Evolutionary conservation across 228 moss, liverwort and hornwort species (phyloP).

Genomic region (Sphagnum magellanicum): DNA sequence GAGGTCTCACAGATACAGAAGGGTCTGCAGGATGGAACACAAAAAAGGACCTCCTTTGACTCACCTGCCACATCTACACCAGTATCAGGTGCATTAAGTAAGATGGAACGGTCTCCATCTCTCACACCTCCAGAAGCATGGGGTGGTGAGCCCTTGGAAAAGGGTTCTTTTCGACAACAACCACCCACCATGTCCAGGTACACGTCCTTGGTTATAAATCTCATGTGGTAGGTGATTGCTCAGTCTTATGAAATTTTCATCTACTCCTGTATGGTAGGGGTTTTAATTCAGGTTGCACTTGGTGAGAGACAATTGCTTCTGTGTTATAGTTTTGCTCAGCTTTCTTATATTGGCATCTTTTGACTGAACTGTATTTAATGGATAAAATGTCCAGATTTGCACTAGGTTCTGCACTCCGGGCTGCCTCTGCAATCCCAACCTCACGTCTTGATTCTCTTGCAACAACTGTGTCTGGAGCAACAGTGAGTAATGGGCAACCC

Average conservation of each 20-base stretch:
- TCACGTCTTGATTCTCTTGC: slow-evolving; percentile 69
- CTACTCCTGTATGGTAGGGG: no score
- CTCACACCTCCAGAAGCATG: slow-evolving; percentile 95
- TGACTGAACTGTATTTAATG: neutral
- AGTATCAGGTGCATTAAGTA: slow-evolving; percentile 42
- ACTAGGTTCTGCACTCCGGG: slow-evolving; percentile 30
- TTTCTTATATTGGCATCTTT: neutral
- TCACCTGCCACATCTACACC: slow-evolving; percentile 52
- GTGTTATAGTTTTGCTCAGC: neutral
- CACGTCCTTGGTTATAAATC: neutral
- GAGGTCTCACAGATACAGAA: no score
- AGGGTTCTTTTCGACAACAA: slow-evolving; percentile 62
- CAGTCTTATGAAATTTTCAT: no score
- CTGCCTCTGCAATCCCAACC: slow-evolving; percentile 28
- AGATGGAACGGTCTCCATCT: slow-evolving; percentile 79
- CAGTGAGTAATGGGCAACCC: slow-evolving; percentile 28
- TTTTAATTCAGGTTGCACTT: no score
- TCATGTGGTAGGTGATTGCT: no score
- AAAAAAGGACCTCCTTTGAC: slow-evolving; percentile 51
- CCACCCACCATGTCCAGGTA: slow-evolving; percentile 62
- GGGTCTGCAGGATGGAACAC: slow-evolving; percentile 64
- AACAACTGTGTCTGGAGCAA: slow-evolving; percentile 23
- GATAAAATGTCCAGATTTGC: slow-evolving; percentile 63
- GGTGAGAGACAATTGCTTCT: no score
- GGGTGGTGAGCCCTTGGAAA: slow-evolving; percentile 85